Percentiles rank a stretch among this genome's conserved stretches.
Conservation (phyloP, 106 monocot genomes). For the Triglochin maritima region DNA sequence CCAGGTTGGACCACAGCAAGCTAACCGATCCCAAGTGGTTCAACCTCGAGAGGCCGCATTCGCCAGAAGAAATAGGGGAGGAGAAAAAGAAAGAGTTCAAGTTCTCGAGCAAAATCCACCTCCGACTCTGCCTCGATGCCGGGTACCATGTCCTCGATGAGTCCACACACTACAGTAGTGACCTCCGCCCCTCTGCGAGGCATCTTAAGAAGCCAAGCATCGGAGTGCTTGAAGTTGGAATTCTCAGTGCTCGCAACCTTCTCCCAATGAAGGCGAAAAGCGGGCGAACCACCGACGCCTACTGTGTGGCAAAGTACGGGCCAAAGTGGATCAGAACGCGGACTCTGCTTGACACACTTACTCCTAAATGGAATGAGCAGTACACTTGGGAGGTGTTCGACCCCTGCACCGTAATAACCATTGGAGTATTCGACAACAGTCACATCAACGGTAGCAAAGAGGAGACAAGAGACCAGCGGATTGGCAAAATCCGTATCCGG, state of each 20-base stretch:
- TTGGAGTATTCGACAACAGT: slow-evolving; percentile 27
- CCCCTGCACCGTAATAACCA: slow-evolving; percentile 25
- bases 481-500: slow-evolving; percentile 25
- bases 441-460: slow-evolving; percentile 6
- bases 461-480: slow-evolving; percentile 11
- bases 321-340: slow-evolving; percentile 25
- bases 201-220: slow-evolving; percentile 32
- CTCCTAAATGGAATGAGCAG: slow-evolving; percentile 28
- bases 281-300: slow-evolving; percentile 15
- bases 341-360: slow-evolving; percentile 15
- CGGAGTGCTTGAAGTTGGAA: slow-evolving; percentile 35
- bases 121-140: slow-evolving; percentile 48
- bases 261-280: slow-evolving; percentile 22
- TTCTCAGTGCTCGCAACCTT: slow-evolving; percentile 27
- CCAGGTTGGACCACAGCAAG: slow-evolving; percentile 44
- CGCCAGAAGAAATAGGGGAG: slow-evolving; percentile 9
- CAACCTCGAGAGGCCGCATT: slow-evolving; percentile 33
- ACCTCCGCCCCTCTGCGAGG: slow-evolving; percentile 56
- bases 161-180: slow-evolving; percentile 77
- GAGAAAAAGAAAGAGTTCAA: slow-evolving; percentile 54
- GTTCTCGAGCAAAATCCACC: slow-evolving; percentile 80
- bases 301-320: slow-evolving; percentile 29
- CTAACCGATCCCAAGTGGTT: slow-evolving; percentile 45
- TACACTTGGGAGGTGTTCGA: slow-evolving; percentile 33
- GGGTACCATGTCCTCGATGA: slow-evolving; percentile 97